Conservation (phyloP, 441 rosid species). For the Melastoma candidum region DNA sequence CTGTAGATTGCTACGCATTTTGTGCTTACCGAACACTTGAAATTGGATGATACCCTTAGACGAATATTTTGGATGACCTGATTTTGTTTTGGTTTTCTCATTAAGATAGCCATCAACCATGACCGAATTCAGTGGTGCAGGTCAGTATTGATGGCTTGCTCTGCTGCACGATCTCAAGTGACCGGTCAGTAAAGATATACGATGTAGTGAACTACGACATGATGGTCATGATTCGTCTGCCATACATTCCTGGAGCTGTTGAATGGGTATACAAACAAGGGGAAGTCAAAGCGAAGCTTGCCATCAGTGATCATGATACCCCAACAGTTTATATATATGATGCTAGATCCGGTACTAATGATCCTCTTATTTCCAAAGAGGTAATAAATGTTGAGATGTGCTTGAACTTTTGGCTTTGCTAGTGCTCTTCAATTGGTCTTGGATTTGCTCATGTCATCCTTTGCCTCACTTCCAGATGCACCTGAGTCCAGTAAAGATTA, state of each 20-base stretch:
- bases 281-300: conserved; percentile 86
- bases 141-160: conserved; percentile 90
- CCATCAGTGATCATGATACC: conserved; percentile 66
- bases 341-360: conserved; percentile 82
- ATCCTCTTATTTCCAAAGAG: conserved; percentile 71
- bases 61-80: no score
- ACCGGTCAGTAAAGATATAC: conserved; percentile 74
- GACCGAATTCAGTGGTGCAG: conserved; percentile 72
- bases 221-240: conserved; percentile 89
- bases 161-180: conserved; percentile 90
- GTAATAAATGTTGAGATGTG: conserved; percentile 23
- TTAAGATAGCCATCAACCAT: conserved; percentile 36
- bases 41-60: no score
- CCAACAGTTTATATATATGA: conserved; percentile 72
- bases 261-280: conserved; percentile 96
- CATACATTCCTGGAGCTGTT: conserved; percentile 66
- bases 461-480: conserved; percentile 37
- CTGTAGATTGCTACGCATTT: no score
- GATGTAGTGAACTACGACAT: conserved; percentile 95
- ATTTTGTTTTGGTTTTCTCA: conserved; percentile 3
- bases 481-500: conserved; percentile 56
- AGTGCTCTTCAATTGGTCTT: background rate
- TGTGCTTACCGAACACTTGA: no score
- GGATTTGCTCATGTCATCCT: background rate
- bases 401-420: background rate